Percentiles rank a stretch among this genome's conserved stretches.
These are phyloP conservation scores for Trichoderma virens DNA, from an alignment of 495 filamentous ascomycete genomes.

Conservation along the genomic window DNA sequence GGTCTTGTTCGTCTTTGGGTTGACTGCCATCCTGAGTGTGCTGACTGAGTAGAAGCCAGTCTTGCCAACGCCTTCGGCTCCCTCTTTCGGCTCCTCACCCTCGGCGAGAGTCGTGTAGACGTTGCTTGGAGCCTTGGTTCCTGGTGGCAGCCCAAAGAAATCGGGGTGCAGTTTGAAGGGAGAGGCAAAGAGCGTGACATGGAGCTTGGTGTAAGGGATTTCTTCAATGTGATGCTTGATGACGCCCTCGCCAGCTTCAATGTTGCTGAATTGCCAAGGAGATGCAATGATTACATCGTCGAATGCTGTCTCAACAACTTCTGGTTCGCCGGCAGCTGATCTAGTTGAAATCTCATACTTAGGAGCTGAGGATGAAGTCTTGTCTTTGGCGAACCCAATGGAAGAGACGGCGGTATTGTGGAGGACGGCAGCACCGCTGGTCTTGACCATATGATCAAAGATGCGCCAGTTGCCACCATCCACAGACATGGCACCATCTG, in stretches of 20 bases:
- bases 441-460: slow-evolving; percentile 70
- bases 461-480: slow-evolving; percentile 93
- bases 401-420: slow-evolving; percentile 65
- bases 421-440: slow-evolving; percentile 48
- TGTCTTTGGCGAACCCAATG: slow-evolving; percentile 40
- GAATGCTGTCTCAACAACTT: slow-evolving; percentile 36
- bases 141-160: slow-evolving; percentile 58
- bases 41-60: slow-evolving; percentile 85
- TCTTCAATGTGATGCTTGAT: slow-evolving; percentile 47
- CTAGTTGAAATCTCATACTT: slow-evolving; percentile 41
- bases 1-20: slow-evolving; percentile 39
- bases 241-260: slow-evolving; percentile 27
- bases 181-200: slow-evolving; percentile 80
- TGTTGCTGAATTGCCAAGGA: slow-evolving; percentile 51
- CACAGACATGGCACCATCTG: slow-evolving; percentile 72
- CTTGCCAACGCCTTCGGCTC: slow-evolving; percentile 51
- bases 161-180: slow-evolving; percentile 53
- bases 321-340: slow-evolving; percentile 5
- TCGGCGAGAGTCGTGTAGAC: slow-evolving; percentile 78
- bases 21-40: slow-evolving; percentile 55
- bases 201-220: slow-evolving; percentile 69
- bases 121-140: slow-evolving; percentile 51
- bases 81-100: slow-evolving; percentile 39
- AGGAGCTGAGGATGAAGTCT: slow-evolving; percentile 13
- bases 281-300: slow-evolving; percentile 78